Conservation (phyloP, 148 eudicot genomes). For the Rhododendron kiyosumense region DNA sequence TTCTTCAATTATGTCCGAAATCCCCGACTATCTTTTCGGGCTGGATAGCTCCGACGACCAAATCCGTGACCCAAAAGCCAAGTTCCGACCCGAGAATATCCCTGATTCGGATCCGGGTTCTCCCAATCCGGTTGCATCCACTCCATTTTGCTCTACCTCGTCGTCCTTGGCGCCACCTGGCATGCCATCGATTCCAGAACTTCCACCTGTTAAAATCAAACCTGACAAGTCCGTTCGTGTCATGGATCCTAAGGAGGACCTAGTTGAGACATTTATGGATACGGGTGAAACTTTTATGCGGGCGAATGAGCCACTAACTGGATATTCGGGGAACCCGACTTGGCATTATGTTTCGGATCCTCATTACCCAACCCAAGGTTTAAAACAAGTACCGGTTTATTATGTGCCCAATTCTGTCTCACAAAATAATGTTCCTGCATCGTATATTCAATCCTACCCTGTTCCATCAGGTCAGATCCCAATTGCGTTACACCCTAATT, state of each 20-base stretch:
- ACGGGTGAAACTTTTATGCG: neutral
- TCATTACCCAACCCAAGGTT: slow-evolving; percentile 26
- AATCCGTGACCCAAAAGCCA: slow-evolving; percentile 23
- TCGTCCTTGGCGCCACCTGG: slow-evolving; percentile 23
- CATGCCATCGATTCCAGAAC: slow-evolving; percentile 34
- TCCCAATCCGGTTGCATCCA: slow-evolving; percentile 37
- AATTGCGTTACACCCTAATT: slow-evolving; percentile 20
- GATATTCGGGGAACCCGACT: slow-evolving; percentile 27
- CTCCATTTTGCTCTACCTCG: slow-evolving; percentile 62
- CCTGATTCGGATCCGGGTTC: slow-evolving; percentile 66
- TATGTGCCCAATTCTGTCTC: slow-evolving; percentile 52
- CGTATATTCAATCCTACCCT: slow-evolving; percentile 23
- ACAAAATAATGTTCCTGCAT: slow-evolving; percentile 19
- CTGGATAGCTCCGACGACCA: slow-evolving; percentile 64
- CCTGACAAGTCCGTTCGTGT: slow-evolving; percentile 23
- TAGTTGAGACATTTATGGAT: slow-evolving; percentile 4
- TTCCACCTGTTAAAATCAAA: slow-evolving; percentile 58
- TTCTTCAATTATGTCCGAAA: slow-evolving; percentile 74
- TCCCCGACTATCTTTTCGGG: slow-evolving; percentile 89
- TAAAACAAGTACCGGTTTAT: slow-evolving; percentile 54
- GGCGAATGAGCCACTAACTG: slow-evolving; percentile 1
- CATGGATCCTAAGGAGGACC: slow-evolving; percentile 19
- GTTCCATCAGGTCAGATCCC: slow-evolving; percentile 42
- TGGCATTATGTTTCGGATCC: slow-evolving; percentile 41
- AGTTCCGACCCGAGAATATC: slow-evolving; percentile 31